phyloP scores from a whole-genome alignment of 331 rosid species.

The Pyrus hybrid region DNA sequence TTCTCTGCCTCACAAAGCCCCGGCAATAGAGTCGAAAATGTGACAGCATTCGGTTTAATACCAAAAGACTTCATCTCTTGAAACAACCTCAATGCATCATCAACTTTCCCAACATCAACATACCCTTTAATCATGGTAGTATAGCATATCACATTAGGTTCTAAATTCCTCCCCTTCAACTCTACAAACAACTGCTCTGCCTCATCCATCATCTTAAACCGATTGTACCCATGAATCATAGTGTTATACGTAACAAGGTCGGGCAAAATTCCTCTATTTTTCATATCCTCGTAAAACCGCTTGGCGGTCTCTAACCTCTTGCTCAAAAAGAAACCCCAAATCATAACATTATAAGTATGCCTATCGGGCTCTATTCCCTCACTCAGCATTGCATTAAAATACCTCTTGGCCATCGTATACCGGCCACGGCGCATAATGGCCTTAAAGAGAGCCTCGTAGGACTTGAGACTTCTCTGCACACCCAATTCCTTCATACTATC shows the following conservation, averaged over 20 bases:
- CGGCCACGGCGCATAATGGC: slow-evolving; percentile 60
- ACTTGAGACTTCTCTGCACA: slow-evolving; percentile 37
- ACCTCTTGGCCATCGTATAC: slow-evolving; percentile 78
- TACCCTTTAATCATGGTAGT: slow-evolving; percentile 70
- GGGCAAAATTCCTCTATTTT: slow-evolving; percentile 37
- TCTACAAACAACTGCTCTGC: slow-evolving; percentile 61
- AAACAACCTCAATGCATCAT: slow-evolving; percentile 46
- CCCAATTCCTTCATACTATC: slow-evolving; percentile 62
- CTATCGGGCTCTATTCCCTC: slow-evolving; percentile 67
- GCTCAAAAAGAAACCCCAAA: slow-evolving; percentile 80
- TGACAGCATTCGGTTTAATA: slow-evolving; percentile 58
- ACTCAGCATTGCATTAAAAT: slow-evolving; percentile 56
- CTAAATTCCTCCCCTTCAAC: slow-evolving; percentile 56
- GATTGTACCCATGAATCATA: slow-evolving; percentile 60
- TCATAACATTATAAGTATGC: slow-evolving; percentile 58
- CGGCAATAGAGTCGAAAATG: slow-evolving; percentile 52
- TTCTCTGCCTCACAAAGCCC: slow-evolving; percentile 63
- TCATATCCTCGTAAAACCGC: slow-evolving; percentile 68
- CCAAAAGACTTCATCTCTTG: slow-evolving; percentile 60
- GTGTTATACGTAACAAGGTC: slow-evolving; percentile 67
- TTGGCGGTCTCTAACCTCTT: slow-evolving; percentile 59
- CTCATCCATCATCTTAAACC: slow-evolving; percentile 66
- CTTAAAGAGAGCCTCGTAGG: slow-evolving; percentile 60
- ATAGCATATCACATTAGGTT: slow-evolving; percentile 59
- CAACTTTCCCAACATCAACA: slow-evolving; percentile 33